Evolutionary conservation across 192 early-diverging fungal genomes (phyloP), one percentile per base, ranked within the genome.

Genomic region (Mortierella antarctica): DNA sequence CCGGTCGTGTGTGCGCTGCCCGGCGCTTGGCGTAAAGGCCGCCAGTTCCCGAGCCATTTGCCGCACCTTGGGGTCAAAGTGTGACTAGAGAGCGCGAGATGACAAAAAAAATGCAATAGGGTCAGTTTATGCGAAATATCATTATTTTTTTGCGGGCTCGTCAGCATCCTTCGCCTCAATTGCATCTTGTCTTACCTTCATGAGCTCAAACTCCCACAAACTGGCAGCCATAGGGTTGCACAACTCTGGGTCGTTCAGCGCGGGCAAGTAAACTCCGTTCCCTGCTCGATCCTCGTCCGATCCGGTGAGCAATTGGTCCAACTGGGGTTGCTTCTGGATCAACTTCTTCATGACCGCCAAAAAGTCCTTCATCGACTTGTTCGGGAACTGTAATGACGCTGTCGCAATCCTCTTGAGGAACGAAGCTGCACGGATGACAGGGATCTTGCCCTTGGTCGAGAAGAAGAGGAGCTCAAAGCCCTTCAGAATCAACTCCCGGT

Each of bases 151-250:
- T 56, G 31, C 42, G 14, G 39, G 40, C 12, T 42, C 6, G 15
- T 64, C n/a, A 10, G 0, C 8, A 8, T 46, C 51, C 20, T 13
- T 15, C 18, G n/a, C 41, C 41, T 48, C 69, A 23, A 65, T 78
- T 76, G 65, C 77, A 78, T 65, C 70, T 84, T 71, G 83, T 18
- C 59, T 75, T 88, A 93, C 91, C 87, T 89, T 88, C 60, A 95
- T 90, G 66, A 93, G 86, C 62, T 88, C 87, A 57, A 96, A 82
- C 81, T 99, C 97, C 86, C 92, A 99, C 55, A 97, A 67, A 77
- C 90, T 94, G 5, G 97, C 92, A 4, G 95, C 94, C 82, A 97
- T 96, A 5, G 97, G 95, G 75, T 99, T 99, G 74, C 95, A 96
- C 70, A 98, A 86, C 65, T 99, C 96, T 0, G 96, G 94, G 68